Evolutionary conservation across 306 rosid species (phyloP).

Genomic region (Vicia faba): DNA sequence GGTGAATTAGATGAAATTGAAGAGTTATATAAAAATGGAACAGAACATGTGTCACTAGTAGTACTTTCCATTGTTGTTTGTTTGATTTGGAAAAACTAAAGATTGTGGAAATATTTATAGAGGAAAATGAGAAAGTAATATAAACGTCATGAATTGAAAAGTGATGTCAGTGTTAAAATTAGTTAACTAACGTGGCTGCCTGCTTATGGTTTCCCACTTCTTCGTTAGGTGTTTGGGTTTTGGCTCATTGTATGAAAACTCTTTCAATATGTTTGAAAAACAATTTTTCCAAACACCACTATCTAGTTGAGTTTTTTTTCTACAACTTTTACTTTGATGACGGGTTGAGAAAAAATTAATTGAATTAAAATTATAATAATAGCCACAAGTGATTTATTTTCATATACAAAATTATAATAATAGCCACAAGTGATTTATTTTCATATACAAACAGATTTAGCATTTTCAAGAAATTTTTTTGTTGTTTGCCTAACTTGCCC

Average conservation of each 20-base stretch:
- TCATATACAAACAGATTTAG: slow-evolving; percentile 11
- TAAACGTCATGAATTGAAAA: slow-evolving; percentile 25
- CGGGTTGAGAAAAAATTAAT: neutral
- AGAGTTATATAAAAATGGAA: slow-evolving; percentile 38
- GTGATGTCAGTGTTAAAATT: slow-evolving; percentile 45
- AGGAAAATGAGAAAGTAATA: neutral
- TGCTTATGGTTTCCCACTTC: slow-evolving; percentile 41
- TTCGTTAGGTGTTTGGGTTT: slow-evolving; percentile 56
- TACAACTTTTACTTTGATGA: slow-evolving; percentile 9
- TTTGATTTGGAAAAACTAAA: neutral
- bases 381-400: slow-evolving; percentile 9
- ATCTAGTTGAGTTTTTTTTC: neutral
- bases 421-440: slow-evolving; percentile 10
- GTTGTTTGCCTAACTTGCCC: slow-evolving; percentile 50
- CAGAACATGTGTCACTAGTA: slow-evolving; percentile 44
- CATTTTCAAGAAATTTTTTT: slow-evolving; percentile 35
- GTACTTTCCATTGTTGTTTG: slow-evolving; percentile 47
- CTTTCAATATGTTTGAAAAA: slow-evolving; percentile 43
- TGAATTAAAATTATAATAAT: neutral
- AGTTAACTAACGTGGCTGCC: slow-evolving; percentile 49
- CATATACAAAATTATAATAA: neutral
- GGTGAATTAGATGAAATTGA: slow-evolving; percentile 45
- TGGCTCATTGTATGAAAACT: slow-evolving; percentile 51
- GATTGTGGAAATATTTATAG: slow-evolving; percentile 34
- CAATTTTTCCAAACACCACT: neutral